Evolutionary conservation across 2,329 filamentous ascomycete species (phyloP).

Genomic region (Arthrobotrys entomopaga): DNA sequence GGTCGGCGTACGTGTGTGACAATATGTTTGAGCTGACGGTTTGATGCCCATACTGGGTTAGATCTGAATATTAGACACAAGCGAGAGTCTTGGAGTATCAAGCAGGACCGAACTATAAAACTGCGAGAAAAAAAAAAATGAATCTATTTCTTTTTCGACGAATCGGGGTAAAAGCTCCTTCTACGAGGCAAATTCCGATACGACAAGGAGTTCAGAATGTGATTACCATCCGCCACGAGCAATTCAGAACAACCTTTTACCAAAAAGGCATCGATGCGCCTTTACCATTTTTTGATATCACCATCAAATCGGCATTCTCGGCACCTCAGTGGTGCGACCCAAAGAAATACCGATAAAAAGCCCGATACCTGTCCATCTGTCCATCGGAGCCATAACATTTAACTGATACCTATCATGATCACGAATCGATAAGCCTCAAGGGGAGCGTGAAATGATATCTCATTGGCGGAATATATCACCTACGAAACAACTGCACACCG

Average conservation of each 20-base stretch:
- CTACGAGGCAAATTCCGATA: background rate
- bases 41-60: conserved; percentile 27
- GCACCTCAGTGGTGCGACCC: conserved; percentile 7
- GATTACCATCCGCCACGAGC: conserved; percentile 23
- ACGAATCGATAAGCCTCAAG: conserved; percentile 38
- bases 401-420: conserved; percentile 32
- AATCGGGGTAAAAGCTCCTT: conserved; percentile 30
- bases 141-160: conserved; percentile 7
- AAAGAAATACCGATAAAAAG: background rate
- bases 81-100: conserved; percentile 33
- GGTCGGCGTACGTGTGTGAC: too few species aligned
- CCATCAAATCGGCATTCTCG: conserved; percentile 31
- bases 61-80: conserved; percentile 31
- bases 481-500: conserved; percentile 42
- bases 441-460: conserved; percentile 32
- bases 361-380: background rate
- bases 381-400: background rate
- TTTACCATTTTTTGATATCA: conserved; percentile 25
- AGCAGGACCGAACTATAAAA: conserved; percentile 8
- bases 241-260: background rate
- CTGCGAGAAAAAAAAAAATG: background rate
- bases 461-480: conserved; percentile 52
- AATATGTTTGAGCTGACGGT: conserved; percentile 22
- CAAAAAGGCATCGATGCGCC: background rate
- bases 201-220: conserved; percentile 18